Evolutionary conservation across 2,329 filamentous ascomycete genomes (phyloP).

Genomic region (Geosmithia putterillii): DNA sequence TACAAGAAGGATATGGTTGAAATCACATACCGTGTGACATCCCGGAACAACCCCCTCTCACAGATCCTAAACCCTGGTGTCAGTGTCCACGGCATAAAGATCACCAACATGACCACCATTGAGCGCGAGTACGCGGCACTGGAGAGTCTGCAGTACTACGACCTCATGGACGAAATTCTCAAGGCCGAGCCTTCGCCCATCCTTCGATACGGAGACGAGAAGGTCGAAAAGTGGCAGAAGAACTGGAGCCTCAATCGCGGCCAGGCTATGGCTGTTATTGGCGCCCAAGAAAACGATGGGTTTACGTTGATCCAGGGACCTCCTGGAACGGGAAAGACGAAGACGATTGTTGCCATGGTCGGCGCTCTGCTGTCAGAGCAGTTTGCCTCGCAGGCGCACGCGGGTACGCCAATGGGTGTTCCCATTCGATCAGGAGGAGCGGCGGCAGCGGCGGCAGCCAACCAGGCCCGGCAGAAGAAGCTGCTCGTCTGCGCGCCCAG

Average conservation of each 20-base stretch:
- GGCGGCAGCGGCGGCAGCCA: slow-evolving; percentile 5
- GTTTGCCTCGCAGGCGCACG: slow-evolving; percentile 16
- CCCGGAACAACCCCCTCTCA: slow-evolving; percentile 48
- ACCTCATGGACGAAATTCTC: slow-evolving; percentile 85
- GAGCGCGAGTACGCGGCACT: slow-evolving; percentile 92
- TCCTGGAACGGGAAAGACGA: slow-evolving; percentile 94
- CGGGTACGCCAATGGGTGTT: slow-evolving; percentile 16
- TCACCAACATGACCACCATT: slow-evolving; percentile 87
- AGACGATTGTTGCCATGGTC: slow-evolving; percentile 94
- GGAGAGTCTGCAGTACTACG: slow-evolving; percentile 86
- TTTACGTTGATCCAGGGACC: slow-evolving; percentile 95
- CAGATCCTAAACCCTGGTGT: slow-evolving; percentile 55
- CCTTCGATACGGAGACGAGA: slow-evolving; percentile 65
- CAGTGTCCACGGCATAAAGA: slow-evolving; percentile 63
- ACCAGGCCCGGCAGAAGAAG: slow-evolving; percentile 51
- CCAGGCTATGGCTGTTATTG: slow-evolving; percentile 84
- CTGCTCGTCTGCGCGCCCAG: slow-evolving; percentile 94
- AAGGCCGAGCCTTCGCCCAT: slow-evolving; percentile 83
- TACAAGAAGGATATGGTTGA: slow-evolving; percentile 75
- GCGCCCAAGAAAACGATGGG: slow-evolving; percentile 87
- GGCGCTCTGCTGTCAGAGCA: slow-evolving; percentile 53
- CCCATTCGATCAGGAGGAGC: slow-evolving; percentile 15
- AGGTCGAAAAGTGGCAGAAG: slow-evolving; percentile 53
- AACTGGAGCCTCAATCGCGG: slow-evolving; percentile 80
- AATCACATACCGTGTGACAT: slow-evolving; percentile 73